These are phyloP conservation scores for Fusarium euwallaceae DNA, from an alignment of 2,329 filamentous ascomycete genomes.

Conservation along the genomic window DNA sequence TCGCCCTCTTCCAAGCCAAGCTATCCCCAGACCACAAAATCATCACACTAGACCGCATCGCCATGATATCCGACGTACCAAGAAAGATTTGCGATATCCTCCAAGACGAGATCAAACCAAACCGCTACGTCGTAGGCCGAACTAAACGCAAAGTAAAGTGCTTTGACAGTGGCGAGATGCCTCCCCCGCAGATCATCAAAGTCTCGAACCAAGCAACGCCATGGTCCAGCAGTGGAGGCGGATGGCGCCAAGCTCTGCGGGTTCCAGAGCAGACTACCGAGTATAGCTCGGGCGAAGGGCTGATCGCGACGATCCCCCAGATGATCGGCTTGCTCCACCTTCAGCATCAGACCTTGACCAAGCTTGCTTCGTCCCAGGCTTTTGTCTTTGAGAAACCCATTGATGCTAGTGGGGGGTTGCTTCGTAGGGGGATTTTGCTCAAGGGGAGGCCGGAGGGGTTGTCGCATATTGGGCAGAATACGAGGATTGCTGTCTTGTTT, in stretches of 20 bases:
- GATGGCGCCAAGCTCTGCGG: slow-evolving; percentile 8
- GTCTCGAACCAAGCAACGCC: background rate
- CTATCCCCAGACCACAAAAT: background rate
- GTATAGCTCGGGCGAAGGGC: slow-evolving; percentile 10
- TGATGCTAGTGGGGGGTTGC: background rate
- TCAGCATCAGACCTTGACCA: slow-evolving; percentile 4
- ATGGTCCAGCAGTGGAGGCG: slow-evolving; percentile 4
- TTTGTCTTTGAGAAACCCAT: background rate
- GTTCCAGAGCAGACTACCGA: background rate
- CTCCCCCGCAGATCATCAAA: background rate
- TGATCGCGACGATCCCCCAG: slow-evolving; percentile 16
- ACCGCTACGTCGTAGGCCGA: slow-evolving; percentile 5
- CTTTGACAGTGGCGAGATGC: slow-evolving; percentile 5
- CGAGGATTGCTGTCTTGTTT: slow-evolving; percentile 12
- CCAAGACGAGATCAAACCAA: slow-evolving; percentile 8
- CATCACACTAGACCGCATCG: background rate
- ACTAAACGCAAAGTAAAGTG: slow-evolving; percentile 10
- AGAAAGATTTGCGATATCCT: slow-evolving; percentile 5
- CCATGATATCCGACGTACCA: background rate
- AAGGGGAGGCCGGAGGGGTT: background rate
- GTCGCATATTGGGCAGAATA: slow-evolving; percentile 10
- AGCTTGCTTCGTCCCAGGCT: slow-evolving; percentile 1
- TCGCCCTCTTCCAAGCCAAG: slow-evolving; percentile 10
- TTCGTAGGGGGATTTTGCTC: background rate
- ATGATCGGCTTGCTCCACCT: slow-evolving; percentile 17